Percentiles rank a stretch among this genome's conserved stretches.
These are phyloP conservation scores for Clitoria ternatea DNA, from an alignment of 306 rosid genomes.

Conservation along the genomic window DNA sequence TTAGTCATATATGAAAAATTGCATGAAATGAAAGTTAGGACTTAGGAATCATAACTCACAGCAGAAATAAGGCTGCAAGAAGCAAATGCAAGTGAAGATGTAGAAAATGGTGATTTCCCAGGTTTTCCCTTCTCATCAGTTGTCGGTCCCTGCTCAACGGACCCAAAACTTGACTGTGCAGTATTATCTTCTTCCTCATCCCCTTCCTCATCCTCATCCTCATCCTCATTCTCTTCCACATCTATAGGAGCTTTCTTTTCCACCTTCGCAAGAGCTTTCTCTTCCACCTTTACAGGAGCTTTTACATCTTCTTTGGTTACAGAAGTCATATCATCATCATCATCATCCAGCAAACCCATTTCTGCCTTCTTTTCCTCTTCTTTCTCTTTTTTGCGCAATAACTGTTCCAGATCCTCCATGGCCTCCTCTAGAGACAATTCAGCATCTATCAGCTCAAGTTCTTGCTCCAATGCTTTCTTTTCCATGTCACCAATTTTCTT, in stretches of 20 bases:
- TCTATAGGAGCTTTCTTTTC: constrained; percentile 29
- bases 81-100: constrained; percentile 70
- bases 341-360: constrained; percentile 47
- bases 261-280: constrained; percentile 2
- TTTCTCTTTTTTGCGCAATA: constrained; percentile 54
- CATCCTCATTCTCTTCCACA: constrained; percentile 29
- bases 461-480: constrained; percentile 49
- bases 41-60: constrained; percentile 56
- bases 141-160: constrained; percentile 47
- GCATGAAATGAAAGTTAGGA: constrained; percentile 19
- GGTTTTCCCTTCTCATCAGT: constrained; percentile 55
- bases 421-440: constrained; percentile 66
- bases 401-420: constrained; percentile 63
- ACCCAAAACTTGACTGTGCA: constrained; percentile 81
- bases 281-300: constrained; percentile 24
- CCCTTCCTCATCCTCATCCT: constrained; percentile 47
- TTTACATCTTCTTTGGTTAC: constrained; percentile 42
- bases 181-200: constrained; percentile 51
- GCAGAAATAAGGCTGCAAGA: constrained; percentile 65
- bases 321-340: constrained; percentile 46
- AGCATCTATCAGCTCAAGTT: constrained; percentile 73
- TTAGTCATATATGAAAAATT: neutral
- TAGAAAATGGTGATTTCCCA: constrained; percentile 73
- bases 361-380: constrained; percentile 67
- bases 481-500: constrained; percentile 49